A percentile compares a stretch with the other conserved stretches of the same genome.
phyloP scores from a whole-genome alignment of 352 stramenopile genomes.

The Aphanomyces cochlioides region DNA sequence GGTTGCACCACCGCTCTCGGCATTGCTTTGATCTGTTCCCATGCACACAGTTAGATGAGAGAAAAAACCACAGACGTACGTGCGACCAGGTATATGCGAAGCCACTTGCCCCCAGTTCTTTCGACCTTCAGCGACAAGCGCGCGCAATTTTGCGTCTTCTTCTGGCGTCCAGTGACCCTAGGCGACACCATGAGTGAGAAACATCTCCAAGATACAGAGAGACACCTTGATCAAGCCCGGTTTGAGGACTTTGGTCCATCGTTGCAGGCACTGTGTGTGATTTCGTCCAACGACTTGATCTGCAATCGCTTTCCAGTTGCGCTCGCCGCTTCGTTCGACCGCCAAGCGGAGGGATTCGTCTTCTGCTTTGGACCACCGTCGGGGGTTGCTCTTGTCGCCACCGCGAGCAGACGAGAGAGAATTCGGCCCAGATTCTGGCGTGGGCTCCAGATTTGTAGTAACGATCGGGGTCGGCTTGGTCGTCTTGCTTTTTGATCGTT shows the following conservation, averaged over 20 bases:
- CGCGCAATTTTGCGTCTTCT: slow-evolving; percentile 82
- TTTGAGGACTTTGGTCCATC: slow-evolving; percentile 92
- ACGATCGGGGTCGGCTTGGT: slow-evolving; percentile 29
- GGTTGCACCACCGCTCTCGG: slow-evolving; percentile 89
- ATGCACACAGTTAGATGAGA: slow-evolving; percentile 9
- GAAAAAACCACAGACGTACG: slow-evolving; percentile 44
- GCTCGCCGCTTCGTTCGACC: slow-evolving; percentile 80
- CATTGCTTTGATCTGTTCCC: slow-evolving; percentile 86
- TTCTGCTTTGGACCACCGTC: slow-evolving; percentile 80
- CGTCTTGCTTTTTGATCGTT: slow-evolving; percentile 49
- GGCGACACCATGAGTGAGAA: neutral
- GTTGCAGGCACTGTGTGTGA: slow-evolving; percentile 90
- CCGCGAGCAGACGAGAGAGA: slow-evolving; percentile 44
- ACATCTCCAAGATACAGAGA: neutral
- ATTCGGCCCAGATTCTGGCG: neutral
- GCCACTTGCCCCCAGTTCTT: slow-evolving; percentile 89
- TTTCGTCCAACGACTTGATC: slow-evolving; percentile 88
- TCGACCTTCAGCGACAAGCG: slow-evolving; percentile 82
- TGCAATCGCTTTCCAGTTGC: slow-evolving; percentile 90
- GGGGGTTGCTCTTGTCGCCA: slow-evolving; percentile 82
- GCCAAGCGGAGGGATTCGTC: slow-evolving; percentile 78
- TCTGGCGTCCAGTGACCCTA: slow-evolving; percentile 90
- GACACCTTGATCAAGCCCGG: slow-evolving; percentile 89
- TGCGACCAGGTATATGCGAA: slow-evolving; percentile 73
- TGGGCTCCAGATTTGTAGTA: slow-evolving; percentile 29